These are phyloP conservation scores for Stachybotrys echinatus DNA, from an alignment of 2,329 filamentous ascomycete species.

Conservation along the genomic window DNA sequence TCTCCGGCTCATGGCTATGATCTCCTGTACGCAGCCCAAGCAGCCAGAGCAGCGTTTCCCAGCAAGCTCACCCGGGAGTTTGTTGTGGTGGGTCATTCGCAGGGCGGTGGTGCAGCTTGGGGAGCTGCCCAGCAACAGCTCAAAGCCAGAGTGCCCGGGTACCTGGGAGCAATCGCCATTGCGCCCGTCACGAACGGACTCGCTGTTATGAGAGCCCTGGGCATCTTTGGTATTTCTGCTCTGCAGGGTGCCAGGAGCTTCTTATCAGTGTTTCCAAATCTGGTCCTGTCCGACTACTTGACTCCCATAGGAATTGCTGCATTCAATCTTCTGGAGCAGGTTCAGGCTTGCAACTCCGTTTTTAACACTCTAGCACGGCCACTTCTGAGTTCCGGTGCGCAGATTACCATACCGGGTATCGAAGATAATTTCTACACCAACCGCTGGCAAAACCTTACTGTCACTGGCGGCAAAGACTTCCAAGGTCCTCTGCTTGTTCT, in stretches of 20 bases:
- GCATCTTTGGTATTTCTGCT: conserved; percentile 5
- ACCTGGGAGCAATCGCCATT: conserved; percentile 27
- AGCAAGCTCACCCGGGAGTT: conserved; percentile 27
- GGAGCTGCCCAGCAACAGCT: conserved; percentile 19
- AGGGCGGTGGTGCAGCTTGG: conserved; percentile 42
- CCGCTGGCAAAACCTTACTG: conserved; percentile 16
- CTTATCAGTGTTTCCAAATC: conserved; percentile 7
- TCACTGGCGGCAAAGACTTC: conserved; percentile 23
- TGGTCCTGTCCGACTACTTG: conserved; percentile 9
- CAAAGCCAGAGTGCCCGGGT: conserved; percentile 23
- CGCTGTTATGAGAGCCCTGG: conserved; percentile 5
- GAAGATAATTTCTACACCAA: conserved; percentile 11
- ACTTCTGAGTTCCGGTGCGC: not conserved
- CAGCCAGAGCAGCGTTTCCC: conserved; percentile 35
- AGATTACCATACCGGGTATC: conserved; percentile 9
- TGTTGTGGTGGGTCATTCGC: conserved; percentile 39
- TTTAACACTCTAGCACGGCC: conserved; percentile 2
- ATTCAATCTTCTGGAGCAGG: conserved; percentile 7
- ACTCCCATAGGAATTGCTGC: conserved; percentile 5
- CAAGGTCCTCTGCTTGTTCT: conserved; percentile 30
- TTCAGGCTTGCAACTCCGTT: conserved; percentile 10
- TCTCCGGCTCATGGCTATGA: conserved; percentile 34
- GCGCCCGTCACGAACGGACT: conserved; percentile 19
- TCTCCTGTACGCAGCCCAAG: conserved; percentile 33
- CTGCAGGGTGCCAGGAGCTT: conserved; percentile 7